phyloP scores from a whole-genome alignment of 495 filamentous ascomycete species.

The Apodospora peruviana region DNA sequence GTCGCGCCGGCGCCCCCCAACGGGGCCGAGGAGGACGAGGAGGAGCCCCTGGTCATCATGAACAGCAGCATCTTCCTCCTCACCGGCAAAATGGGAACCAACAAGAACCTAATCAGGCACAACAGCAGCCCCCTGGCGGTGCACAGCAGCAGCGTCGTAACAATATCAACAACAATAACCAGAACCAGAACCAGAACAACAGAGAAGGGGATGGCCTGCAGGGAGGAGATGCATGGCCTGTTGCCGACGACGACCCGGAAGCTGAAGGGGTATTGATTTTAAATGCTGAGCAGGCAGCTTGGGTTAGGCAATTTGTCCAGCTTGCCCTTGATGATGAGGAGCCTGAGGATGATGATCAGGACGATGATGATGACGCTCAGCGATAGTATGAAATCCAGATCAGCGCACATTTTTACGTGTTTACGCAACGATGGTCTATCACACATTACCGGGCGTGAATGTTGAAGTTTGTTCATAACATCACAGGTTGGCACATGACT shows the following conservation, averaged over 20 bases:
- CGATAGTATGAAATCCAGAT: too few relatives aligned
- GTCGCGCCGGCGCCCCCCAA: slow-evolving; percentile 1
- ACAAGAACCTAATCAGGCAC: slow-evolving; percentile 14
- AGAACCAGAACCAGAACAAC: not conserved
- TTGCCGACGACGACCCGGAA: slow-evolving; percentile 1
- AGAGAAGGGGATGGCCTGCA: not conserved
- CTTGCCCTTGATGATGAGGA: slow-evolving; percentile 50
- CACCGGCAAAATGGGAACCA: slow-evolving; percentile 25
- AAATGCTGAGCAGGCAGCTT: slow-evolving; percentile 36
- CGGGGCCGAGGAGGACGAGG: slow-evolving; percentile 12
- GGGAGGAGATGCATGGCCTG: slow-evolving; percentile 2
- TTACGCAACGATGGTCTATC: too few relatives aligned
- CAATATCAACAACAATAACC: slow-evolving; percentile 15
- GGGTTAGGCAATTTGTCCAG: slow-evolving; percentile 49
- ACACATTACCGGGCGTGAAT: too few relatives aligned
- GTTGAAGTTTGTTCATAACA: too few relatives aligned
- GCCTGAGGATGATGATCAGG: slow-evolving; percentile 35
- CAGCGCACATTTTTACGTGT: too few relatives aligned
- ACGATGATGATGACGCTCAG: slow-evolving; percentile 19
- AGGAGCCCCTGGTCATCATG: slow-evolving; percentile 5
- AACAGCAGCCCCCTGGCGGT: not conserved
- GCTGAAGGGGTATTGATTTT: slow-evolving; percentile 14
- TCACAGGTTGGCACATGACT: too few relatives aligned
- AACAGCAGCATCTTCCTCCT: slow-evolving; percentile 6
- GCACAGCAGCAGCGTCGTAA: slow-evolving; percentile 16